Evolutionary conservation across 2,329 filamentous ascomycete species (phyloP), one percentile per base, ranked within the genome.

Genomic region (Penicillium sp.): DNA sequence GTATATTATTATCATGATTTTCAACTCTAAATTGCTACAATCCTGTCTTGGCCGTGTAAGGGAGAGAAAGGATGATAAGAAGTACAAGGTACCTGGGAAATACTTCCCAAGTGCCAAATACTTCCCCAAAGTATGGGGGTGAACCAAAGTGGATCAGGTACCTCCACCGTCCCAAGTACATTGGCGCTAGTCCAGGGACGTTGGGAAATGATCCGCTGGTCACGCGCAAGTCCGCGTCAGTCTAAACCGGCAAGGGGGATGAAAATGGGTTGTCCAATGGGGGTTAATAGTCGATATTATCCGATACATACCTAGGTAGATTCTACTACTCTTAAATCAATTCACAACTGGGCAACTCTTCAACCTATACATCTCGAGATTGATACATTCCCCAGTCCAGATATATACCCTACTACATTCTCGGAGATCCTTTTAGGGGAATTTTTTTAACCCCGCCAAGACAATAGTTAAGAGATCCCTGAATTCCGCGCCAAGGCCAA

Each of bases 201-300:
- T 56, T 56, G 35, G 49, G 49, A 53, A 53, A 57, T 53, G 64
- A 67, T 64, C 64, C 60, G 54, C 63, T 45, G 60, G 63, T 67
- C 65, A 67, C 65, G 63, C 60, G 65, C 53, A 54, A 37, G 25
- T 50, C 51, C 49, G 54, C 60, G 42, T 60, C 57, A 53, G 60
- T 56, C 50, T 43, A 35, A 48, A 29, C 27, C 17, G 47, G 21
- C 27, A 51, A 51, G 49, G 45, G 45, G 25, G 43, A 31, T 25
- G 27, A 27, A 27, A 27, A 9, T 2, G 9, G 27, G 7, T 9
- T 5, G 27, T 27, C 27, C 27, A 27, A 27, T 27, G 27, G 25
- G 25, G 29, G 29, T 33, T 13, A 33, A 33, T 13, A 13, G 12
- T 33, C 29, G 10, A 31, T 31, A 31, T 31, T 31, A 31, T 31